A percentile compares a stretch with the other conserved stretches of the same genome.
phyloP scores from a whole-genome alignment of 2,329 filamentous ascomycete genomes.

The Acarospora socialis region DNA sequence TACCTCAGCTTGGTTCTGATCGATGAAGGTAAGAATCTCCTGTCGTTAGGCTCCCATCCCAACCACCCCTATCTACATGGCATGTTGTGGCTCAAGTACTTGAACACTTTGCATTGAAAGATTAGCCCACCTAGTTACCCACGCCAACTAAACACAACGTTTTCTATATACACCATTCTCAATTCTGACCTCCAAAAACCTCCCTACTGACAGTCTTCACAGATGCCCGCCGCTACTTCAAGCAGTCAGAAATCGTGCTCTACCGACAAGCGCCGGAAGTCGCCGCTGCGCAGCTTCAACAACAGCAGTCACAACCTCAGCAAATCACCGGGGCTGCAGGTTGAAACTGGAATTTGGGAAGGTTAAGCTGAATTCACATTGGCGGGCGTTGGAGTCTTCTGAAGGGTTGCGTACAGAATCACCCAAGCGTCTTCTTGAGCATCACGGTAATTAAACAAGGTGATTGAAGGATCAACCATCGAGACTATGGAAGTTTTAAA shows the following conservation, averaged over 20 bases:
- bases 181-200: slow-evolving; percentile 3
- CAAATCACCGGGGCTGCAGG: slow-evolving; percentile 24
- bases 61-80: background rate
- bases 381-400: too few species aligned
- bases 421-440: too few species aligned
- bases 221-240: slow-evolving; percentile 97
- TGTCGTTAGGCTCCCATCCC: slow-evolving; percentile 8
- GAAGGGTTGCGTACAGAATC: too few species aligned
- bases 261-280: slow-evolving; percentile 57
- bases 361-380: too few species aligned
- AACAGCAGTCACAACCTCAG: slow-evolving; percentile 22
- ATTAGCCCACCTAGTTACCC: background rate
- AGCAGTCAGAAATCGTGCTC: slow-evolving; percentile 96
- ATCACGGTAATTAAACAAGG: too few species aligned
- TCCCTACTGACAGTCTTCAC: slow-evolving; percentile 11
- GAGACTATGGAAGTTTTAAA: too few species aligned
- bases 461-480: too few species aligned
- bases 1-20: slow-evolving; percentile 93
- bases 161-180: too few species aligned
- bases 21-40: slow-evolving; percentile 59
- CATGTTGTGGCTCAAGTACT: background rate
- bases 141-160: background rate
- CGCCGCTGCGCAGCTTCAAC: slow-evolving; percentile 26
- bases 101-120: background rate
- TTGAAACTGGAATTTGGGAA: too few species aligned